Base-by-base conservation (phyloP, 176 grass and related monocot genomes). In the Aechmea fasciata region DNA sequence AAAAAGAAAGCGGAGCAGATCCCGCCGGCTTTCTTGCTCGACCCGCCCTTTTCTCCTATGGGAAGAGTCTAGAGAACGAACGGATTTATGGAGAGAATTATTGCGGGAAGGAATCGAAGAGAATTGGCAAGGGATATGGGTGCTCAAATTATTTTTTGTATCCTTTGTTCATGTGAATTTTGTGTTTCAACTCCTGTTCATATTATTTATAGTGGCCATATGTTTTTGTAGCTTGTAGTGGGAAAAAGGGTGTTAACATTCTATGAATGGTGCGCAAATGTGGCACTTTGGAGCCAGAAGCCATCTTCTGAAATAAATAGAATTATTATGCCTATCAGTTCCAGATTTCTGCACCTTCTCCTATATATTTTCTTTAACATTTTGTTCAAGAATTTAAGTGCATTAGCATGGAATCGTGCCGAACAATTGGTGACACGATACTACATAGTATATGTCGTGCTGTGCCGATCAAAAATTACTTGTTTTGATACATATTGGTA, bases 1-100 rank as follows among this genome's bases (percentile, higher is more conserved):
- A 87, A 79, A 66, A 87, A 74, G 57, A 73, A 63, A 57, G 85
- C 73, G 53, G 84, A 72, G 47, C 91, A 83, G 81, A 81, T 77
- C 12, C 84, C 81, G 28, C 79, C 81, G 66, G 73, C 92, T 71
- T 87, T 90, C 2, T 55, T 78, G 49, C 69, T 80, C 0, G 69
- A 87, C 66, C 89, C 86, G 17, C 89, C 94, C 0, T 82, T 85
- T 81, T 97, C 89, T 73, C 94, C 93, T 12, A 90, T 97, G 76
- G 86, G 84, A 74, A 92, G 94, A 90, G 94, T 91, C 65, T 96
- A 86, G 73, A 51, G 66, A 47, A 70, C 64, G 29, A 47, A 53
- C 9, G 68, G 61, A 79, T 71, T 72, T 9, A 15, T 18, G 9
- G 10, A 59, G n/a, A 10, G 20, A 61, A 15, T n/a, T 61, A 19